Base-by-base conservation (phyloP, 2,329 filamentous ascomycete species). In the Fusarium stilboides region DNA sequence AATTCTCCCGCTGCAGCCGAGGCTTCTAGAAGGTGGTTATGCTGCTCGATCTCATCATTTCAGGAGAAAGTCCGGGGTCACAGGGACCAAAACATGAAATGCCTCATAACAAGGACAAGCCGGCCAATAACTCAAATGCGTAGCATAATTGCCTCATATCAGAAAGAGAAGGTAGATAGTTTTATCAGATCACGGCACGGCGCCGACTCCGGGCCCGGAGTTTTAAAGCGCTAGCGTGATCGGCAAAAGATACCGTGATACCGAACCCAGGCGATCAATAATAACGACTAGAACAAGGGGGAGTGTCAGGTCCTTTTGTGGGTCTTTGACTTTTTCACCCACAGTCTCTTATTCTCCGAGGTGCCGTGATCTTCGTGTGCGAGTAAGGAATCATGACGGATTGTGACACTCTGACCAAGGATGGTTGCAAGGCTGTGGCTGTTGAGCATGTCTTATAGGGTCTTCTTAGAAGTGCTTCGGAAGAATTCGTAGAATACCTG, bases 251-350 rank as follows among this genome's bases (percentile, higher is more conserved):
- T 39, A 37, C 62, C 62, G 61, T 59, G 60, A 65, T 51, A 65
- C 62, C 62, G 62, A 65, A 65, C 60, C 60, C n/a, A 53, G 60
- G 24, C 15, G 62, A 65, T 65, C 62, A 44, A 33, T 53, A 46
- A 8, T 14, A 39, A 12, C 6, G 50, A 37, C 15, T 10, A 51
- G 20, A 37, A 40, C 45, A 46, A 46, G 40, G 44, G 34, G 8
- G 34, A 49, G 28, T 24, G 19, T 33, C 50, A 36, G 37, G 26
- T 7, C 39, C 26, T 36, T n/a, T 40, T 26, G 60, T 65, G 59
- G 61, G 28, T 20, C 22, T 22, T 44, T 24, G 34, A 13, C 20
- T 19, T 49, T 43, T 39, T 22, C 13, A 15, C 20, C 20, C 15
- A n/a, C 24, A 42, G 40, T 42, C 40, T 26, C 4, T 24, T 36